Evolutionary conservation across 257 asterid species (phyloP), one percentile per base, ranked within the genome.

Genomic region (Verbascum thapsus): DNA sequence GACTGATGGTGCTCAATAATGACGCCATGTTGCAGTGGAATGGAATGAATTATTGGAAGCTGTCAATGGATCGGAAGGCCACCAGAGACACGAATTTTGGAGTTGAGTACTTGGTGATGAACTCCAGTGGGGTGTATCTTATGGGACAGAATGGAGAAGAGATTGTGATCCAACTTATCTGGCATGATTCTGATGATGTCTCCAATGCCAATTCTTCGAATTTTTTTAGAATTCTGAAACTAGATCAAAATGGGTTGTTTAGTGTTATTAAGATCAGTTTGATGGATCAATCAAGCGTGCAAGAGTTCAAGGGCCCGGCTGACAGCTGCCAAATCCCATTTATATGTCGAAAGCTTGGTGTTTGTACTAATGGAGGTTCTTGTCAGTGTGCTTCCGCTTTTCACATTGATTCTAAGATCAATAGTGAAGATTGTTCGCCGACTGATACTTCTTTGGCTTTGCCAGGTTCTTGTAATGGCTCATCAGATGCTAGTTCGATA

Each of bases 371-470:
- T 60, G 83, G 74, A 13, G 86, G 94, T 16, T 64, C 71, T 20
- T 89, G 96, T 37, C 78, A 74, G 48, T 89, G 96, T 64, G 86
- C 95, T 1, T 69, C 88, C 8, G 80, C 72, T 23, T 89, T 86
- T 69, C 81, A 69, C 59, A 26, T 22, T 11, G 75, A 75, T 35
- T 66, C 77, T 3, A 72, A 40, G 30, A 9, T 7, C 18, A 38
- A 10, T 18, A 53, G 5, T 23, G 73, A 73, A 0, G 70, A 70
- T 58, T 89, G 96, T 17, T 78, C 66, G 13, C 91, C 87, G 6
- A 67, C 60, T 0, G 89, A 86, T 52, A 15, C 17, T 40, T 77
- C 85, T 49, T 49, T 74, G 49, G 74, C 65, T 54, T 73, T 89
- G 34, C 85, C 95, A 1, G 73, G 10, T 53, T 30, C 79, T 5